These are phyloP conservation scores for Suhomyces ambrosiae DNA, from an alignment of 1,139 yeast genomes.

Conservation along the genomic window DNA sequence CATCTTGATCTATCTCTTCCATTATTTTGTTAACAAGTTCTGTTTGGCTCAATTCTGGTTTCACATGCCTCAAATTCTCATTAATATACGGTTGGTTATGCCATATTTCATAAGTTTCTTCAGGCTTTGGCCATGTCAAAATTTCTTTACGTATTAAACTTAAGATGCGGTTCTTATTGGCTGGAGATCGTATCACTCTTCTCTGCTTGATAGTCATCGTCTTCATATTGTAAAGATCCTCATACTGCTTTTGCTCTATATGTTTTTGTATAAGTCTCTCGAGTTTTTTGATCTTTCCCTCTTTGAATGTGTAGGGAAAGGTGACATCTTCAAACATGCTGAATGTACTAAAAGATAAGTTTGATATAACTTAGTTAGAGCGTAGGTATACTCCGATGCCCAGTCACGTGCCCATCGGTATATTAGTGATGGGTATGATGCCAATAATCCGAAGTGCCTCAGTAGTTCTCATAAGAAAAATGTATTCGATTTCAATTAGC, in stretches of 20 bases:
- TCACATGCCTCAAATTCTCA: slow-evolving; percentile 12
- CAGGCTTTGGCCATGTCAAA: slow-evolving; percentile 26
- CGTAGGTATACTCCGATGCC: too few relatives aligned
- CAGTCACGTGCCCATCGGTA: slow-evolving; percentile 2
- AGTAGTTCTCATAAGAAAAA: too few relatives aligned
- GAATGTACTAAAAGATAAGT: too few relatives aligned
- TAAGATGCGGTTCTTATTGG: slow-evolving; percentile 12
- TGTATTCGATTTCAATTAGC: too few relatives aligned
- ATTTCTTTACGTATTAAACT: slow-evolving; percentile 17
- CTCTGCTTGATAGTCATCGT: slow-evolving; percentile 4
- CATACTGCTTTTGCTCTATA: slow-evolving; percentile 21
- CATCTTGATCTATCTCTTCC: slow-evolving; percentile 5
- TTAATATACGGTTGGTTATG: slow-evolving; percentile 24
- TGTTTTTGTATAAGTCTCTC: slow-evolving; percentile 22
- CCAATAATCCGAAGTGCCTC: too few relatives aligned
- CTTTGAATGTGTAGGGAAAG: slow-evolving; percentile 6
- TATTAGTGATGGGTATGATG: too few relatives aligned
- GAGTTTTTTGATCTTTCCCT: slow-evolving; percentile 10
- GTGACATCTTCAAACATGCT: slow-evolving; percentile 18
- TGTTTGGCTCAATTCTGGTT: not conserved
- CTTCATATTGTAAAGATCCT: slow-evolving; percentile 15
- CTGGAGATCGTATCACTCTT: slow-evolving; percentile 6
- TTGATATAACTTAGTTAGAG: too few relatives aligned
- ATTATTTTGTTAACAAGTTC: slow-evolving; percentile 9
- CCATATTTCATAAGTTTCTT: slow-evolving; percentile 45